These are phyloP conservation scores for Barnettozyma californica DNA, from an alignment of 805 yeast species.

Conservation along the genomic window DNA sequence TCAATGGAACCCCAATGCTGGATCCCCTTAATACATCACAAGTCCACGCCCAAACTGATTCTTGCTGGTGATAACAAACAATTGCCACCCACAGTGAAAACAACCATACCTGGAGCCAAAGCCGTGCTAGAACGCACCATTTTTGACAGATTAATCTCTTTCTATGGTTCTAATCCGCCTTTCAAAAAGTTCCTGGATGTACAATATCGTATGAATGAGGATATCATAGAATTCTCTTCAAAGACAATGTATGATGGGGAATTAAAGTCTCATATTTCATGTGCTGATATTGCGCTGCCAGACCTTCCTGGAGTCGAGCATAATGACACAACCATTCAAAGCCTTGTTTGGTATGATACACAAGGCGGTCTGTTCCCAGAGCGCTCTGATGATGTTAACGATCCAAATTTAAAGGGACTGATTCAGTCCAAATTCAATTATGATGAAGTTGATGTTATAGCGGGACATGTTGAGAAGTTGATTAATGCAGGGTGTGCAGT, in stretches of 20 bases:
- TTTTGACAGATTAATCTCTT: constrained; percentile 69
- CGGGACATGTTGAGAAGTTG: constrained; percentile 49
- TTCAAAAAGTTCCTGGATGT: constrained; percentile 58
- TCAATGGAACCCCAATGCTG: constrained; percentile 93
- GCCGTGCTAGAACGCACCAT: constrained; percentile 56
- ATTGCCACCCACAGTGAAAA: constrained; percentile 83
- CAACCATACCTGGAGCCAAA: constrained; percentile 36
- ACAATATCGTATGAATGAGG: constrained; percentile 84
- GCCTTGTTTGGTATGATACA: constrained; percentile 84
- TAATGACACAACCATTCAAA: constrained; percentile 50
- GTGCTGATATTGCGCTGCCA: constrained; percentile 42
- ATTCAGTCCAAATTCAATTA: constrained; percentile 63
- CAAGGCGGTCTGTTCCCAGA: constrained; percentile 85
- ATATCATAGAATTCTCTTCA: constrained; percentile 78
- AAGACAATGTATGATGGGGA: constrained; percentile 54
- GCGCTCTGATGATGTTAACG: constrained; percentile 34
- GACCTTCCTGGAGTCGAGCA: constrained; percentile 49
- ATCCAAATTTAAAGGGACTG: constrained; percentile 8
- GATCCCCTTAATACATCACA: constrained; percentile 79
- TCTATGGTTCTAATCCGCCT: constrained; percentile 32
- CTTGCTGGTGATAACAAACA: constrained; percentile 94
- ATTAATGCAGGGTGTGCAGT: constrained; percentile 46
- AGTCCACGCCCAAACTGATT: constrained; percentile 48
- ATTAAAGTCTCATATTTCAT: constrained; percentile 58
- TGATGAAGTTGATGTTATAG: constrained; percentile 63